phyloP scores from a whole-genome alignment of 345 rosid species.

The Diplotaxis tenuifolia region DNA sequence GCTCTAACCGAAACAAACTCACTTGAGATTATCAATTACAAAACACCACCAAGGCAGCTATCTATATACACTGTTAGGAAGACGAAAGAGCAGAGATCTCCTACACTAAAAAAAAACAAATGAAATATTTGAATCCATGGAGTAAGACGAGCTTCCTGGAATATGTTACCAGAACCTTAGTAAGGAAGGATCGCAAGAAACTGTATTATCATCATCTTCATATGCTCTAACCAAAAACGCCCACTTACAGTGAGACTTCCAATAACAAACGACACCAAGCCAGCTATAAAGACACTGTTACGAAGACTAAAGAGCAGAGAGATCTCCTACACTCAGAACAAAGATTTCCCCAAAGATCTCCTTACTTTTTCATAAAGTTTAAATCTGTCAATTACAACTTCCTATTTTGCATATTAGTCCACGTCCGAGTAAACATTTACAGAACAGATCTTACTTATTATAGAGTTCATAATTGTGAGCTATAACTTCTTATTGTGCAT shows the following conservation, averaged over 20 bases:
- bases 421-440: not conserved
- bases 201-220: not conserved
- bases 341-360: not conserved
- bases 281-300: not conserved
- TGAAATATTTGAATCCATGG: not conserved
- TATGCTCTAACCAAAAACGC: not conserved
- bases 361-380: not conserved
- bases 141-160: too few species aligned
- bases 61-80: not conserved
- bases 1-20: not conserved
- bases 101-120: not conserved
- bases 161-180: not conserved
- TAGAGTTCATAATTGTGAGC: not conserved
- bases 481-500: not conserved
- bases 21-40: not conserved
- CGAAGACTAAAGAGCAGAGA: slow-evolving; percentile 6
- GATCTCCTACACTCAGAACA: not conserved
- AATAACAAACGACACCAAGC: not conserved
- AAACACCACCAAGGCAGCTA: slow-evolving; percentile 2
- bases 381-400: too few species aligned
- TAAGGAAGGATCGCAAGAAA: not conserved
- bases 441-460: not conserved
- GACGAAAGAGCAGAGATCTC: slow-evolving; percentile 15
- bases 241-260: not conserved
- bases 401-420: too few species aligned